These are phyloP conservation scores for Rhizopogon vesiculosus DNA, from an alignment of 768 basidiomycete species.

Conservation along the genomic window DNA sequence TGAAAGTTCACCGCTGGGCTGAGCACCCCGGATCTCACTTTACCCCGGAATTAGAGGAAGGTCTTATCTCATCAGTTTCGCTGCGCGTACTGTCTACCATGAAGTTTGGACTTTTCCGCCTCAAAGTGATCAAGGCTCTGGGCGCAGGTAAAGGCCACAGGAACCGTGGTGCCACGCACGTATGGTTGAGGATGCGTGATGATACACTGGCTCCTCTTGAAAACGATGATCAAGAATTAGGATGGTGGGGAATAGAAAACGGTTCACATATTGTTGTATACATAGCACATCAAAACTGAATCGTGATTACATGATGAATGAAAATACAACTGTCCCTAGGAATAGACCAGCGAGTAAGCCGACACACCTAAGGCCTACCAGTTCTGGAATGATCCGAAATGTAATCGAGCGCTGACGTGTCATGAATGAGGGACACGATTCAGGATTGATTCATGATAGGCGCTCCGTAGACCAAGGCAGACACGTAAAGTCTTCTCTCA, in stretches of 20 bases:
- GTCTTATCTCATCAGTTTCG: slow-evolving; percentile 15
- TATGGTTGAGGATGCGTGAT: slow-evolving; percentile 59
- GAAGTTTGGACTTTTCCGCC: slow-evolving; percentile 57
- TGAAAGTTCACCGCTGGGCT: slow-evolving; percentile 24
- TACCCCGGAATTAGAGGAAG: slow-evolving; percentile 9
- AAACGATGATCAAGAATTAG: slow-evolving; percentile 49
- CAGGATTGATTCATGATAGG: neutral
- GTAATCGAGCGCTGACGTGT: neutral
- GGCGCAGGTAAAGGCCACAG: slow-evolving; percentile 24
- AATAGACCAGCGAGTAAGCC: neutral
- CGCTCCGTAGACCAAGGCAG: neutral
- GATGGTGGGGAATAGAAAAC: slow-evolving; percentile 71
- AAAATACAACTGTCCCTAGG: slow-evolving; percentile 4
- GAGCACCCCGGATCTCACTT: slow-evolving; percentile 16
- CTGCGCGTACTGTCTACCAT: slow-evolving; percentile 66
- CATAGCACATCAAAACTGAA: slow-evolving; percentile 11
- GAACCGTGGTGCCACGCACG: slow-evolving; percentile 28
- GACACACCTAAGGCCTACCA: neutral
- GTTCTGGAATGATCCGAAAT: neutral
- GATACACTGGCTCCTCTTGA: slow-evolving; percentile 43
- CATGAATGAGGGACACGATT: neutral
- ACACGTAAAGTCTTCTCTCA: neutral
- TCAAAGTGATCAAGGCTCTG: slow-evolving; percentile 55
- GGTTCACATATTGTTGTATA: slow-evolving; percentile 32
- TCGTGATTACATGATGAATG: neutral